phyloP scores from a whole-genome alignment of 768 basidiomycete species.

The Macrolepiota fuliginosa region DNA sequence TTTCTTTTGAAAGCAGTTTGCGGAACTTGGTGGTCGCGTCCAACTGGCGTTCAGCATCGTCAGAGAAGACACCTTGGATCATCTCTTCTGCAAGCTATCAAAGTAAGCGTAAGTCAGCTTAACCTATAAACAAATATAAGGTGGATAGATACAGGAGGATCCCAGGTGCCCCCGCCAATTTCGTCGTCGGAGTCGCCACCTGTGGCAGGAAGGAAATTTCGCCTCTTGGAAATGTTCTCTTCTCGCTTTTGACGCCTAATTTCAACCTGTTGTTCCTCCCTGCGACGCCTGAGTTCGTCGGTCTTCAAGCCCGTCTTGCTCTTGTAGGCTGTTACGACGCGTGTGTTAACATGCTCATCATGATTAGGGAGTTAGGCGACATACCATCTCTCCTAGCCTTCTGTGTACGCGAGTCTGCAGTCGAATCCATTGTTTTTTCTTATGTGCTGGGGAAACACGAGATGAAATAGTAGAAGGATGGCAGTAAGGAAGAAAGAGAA shows the following conservation, averaged over 20 bases:
- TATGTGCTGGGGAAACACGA: constrained; percentile 15
- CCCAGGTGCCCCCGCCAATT: constrained; percentile 65
- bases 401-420: constrained; percentile 62
- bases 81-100: constrained; percentile 83
- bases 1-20: constrained; percentile 98
- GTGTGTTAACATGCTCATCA: constrained; percentile 35
- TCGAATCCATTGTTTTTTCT: constrained; percentile 34
- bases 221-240: constrained; percentile 96
- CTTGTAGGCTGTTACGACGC: constrained; percentile 69
- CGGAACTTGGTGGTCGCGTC: constrained; percentile 99
- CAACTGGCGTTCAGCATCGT: constrained; percentile 87
- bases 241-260: constrained; percentile 98
- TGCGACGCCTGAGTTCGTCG: constrained; percentile 92
- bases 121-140: constrained; percentile 13
- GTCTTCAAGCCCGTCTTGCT: constrained; percentile 86
- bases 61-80: constrained; percentile 90
- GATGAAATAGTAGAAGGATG: constrained; percentile 22
- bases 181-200: constrained; percentile 92
- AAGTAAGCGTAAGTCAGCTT: constrained; percentile 14
- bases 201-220: constrained; percentile 82
- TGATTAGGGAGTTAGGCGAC: constrained; percentile 25
- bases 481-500: constrained; percentile 31
- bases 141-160: constrained; percentile 62
- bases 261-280: constrained; percentile 99
- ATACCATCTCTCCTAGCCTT: constrained; percentile 73